phyloP scores from a whole-genome alignment of 169 alveolate species.

The Plasmodium blacklocki region DNA sequence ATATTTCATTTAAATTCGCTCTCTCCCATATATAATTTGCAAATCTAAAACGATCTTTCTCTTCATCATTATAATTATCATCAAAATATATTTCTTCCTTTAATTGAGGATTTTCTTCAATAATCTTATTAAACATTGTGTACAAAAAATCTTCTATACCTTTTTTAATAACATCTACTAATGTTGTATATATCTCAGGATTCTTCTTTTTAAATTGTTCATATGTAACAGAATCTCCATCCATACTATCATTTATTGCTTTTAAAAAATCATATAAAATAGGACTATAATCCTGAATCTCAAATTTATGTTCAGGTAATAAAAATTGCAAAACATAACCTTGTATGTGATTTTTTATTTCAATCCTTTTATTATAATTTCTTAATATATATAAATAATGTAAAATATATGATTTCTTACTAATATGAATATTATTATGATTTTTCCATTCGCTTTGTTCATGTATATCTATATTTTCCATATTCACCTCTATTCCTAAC shows the following conservation, averaged over 20 bases:
- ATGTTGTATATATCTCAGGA: background rate
- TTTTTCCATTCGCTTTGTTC: background rate
- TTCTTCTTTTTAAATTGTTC: slow-evolving; percentile 34
- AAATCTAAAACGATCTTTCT: background rate
- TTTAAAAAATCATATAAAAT: slow-evolving; percentile 18
- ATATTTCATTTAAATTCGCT: background rate
- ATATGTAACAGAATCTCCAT: slow-evolving; percentile 14
- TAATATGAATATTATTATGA: background rate
- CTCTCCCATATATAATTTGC: background rate
- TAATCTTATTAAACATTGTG: background rate
- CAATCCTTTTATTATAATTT: background rate
- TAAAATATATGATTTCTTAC: slow-evolving; percentile 2
- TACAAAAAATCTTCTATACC: slow-evolving; percentile 25
- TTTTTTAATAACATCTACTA: slow-evolving; percentile 9
- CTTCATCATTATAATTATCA: background rate
- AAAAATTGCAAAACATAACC: slow-evolving; percentile 12
- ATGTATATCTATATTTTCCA: background rate
- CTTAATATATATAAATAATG: slow-evolving; percentile 24
- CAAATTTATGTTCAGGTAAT: background rate
- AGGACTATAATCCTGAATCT: background rate
- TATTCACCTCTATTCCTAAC: slow-evolving; percentile 24
- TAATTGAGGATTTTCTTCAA: background rate
- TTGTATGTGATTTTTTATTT: slow-evolving; percentile 15
- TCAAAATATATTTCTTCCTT: background rate
- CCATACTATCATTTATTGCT: slow-evolving; percentile 14